Evolutionary conservation across 345 rosid species (phyloP), one percentile per base, ranked within the genome.

Genomic region (Mallotus nudiflorus): DNA sequence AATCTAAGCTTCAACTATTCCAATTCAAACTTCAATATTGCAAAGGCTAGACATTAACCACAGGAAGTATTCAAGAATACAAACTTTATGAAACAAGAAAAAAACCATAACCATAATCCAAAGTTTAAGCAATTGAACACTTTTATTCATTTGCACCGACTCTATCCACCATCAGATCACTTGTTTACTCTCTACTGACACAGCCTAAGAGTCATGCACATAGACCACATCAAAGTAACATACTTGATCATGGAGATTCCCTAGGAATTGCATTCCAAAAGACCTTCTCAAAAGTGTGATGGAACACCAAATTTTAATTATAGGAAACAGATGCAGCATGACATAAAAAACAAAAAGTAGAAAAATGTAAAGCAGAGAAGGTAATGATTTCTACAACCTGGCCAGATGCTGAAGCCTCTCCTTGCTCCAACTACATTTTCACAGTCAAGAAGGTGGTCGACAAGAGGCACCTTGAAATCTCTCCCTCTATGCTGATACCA

Each of bases 401-500:
- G 79, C 91, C 83, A 86, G 5, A 79, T 40, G 69, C 77, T 78
- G 53, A 90, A 72, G 55, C 84, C 76, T 55, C 72, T 84, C 75
- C 83, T 88, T 31, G 84, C 71, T 77, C 95, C 91, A 56, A 86
- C 78, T 55, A 82, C 71, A 77, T 87, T 90, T 56, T 81, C 81
- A 71, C 82, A 78, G 68, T 82, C 84, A 45, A 73, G 79, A 73
- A 81, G 85, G 83, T 75, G 77, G 66, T 85, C 88, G 40, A 85
- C 76, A 48, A 94, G 89, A 78, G 89, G 96, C 77, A 94, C 88
- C 83, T 85, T 94, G 81, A 91, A 94, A 81, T 94, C 98, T 73
- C 88, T 86, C 58, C 95, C 96, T 69, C 75, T 86, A 70, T 91
- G 91, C 83, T 94, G 97, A 88, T 87, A 91, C 93, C 98, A 91